phyloP scores from a whole-genome alignment of 163 green algal genomes.

The Coccomyxa subellipsoidea region DNA sequence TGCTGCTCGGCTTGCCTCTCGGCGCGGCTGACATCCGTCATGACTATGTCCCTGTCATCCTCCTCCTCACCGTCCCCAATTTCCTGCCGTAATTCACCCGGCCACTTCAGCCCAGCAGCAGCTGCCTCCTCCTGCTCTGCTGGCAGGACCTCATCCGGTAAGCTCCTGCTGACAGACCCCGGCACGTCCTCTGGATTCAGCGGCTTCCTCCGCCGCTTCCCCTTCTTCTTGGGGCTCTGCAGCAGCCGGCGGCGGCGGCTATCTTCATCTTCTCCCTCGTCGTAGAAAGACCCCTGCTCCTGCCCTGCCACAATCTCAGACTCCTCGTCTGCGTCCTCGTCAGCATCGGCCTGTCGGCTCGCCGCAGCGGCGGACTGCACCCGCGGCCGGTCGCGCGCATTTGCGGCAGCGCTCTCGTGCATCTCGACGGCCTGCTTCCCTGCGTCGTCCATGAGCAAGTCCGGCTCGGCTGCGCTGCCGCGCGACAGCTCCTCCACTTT shows the following conservation, averaged over 20 bases:
- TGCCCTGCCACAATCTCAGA: neutral
- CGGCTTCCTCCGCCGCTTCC: neutral
- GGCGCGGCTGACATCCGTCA: neutral
- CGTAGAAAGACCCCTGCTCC: neutral
- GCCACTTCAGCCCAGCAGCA: neutral
- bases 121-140: neutral
- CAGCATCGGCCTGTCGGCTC: neutral
- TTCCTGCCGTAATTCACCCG: neutral
- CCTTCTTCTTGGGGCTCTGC: neutral
- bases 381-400: neutral
- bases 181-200: neutral
- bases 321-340: neutral
- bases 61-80: too few relatives aligned
- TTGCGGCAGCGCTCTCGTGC: neutral
- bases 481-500: neutral
- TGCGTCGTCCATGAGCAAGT: neutral
- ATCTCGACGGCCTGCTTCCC: neutral
- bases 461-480: neutral
- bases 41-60: neutral
- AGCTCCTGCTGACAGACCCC: neutral
- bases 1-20: conserved; percentile 8
- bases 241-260: neutral
- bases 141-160: neutral
- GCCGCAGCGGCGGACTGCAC: neutral
- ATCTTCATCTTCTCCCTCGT: neutral